Base-by-base conservation (phyloP, 2,329 filamentous ascomycete species). In the Gnomoniopsis smithogilvyi region DNA sequence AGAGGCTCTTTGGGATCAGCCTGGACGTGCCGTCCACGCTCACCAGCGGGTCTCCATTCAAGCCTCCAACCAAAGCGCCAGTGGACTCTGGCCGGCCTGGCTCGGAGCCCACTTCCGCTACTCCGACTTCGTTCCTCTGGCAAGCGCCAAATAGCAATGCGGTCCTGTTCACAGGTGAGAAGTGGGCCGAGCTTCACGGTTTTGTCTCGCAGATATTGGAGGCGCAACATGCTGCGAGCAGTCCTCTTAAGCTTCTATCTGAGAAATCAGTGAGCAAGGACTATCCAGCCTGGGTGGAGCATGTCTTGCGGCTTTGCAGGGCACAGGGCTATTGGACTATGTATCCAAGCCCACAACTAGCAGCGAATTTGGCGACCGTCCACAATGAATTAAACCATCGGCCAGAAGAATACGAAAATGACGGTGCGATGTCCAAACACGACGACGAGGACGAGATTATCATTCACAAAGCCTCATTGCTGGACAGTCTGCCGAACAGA, bases 91-190 rank as follows among this genome's bases (percentile, higher is more conserved):
- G 33, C 15, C 41, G 38, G 12, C 43, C 53, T 11, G 54, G 43
- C n/a, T 17, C 30, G 19, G 38, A 21, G 4, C 8, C 36, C 2
- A 21, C 15, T 12, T 63, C 67, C 11, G 66, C 72, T 30, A 67
- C 71, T 6, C 52, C 74, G 6, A 81, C 83, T 0, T 80, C 89
- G 0, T 96, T 96, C 67, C 77, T 96, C 10, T 96, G 92, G 88
- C 90, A 96, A 73, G 85, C 87, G 2, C 93, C 94, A 6, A 90
- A 87, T 64, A 91, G 88, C 68, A 89, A 95, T 63, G 93, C 94
- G 1, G 84, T 87, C 12, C 79, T 99, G 11, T 88, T 94, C 69
- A 86, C 95, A 58, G 92, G 93, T 47, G 85, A 92, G 51, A 92
- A 89, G 68, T 99, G 95, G 95, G 76, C 84, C 14, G 91, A 96